Evolutionary conservation across 1,284 basidiomycete genomes (phyloP).

Genomic region (Moesziomyces parantarcticus): DNA sequence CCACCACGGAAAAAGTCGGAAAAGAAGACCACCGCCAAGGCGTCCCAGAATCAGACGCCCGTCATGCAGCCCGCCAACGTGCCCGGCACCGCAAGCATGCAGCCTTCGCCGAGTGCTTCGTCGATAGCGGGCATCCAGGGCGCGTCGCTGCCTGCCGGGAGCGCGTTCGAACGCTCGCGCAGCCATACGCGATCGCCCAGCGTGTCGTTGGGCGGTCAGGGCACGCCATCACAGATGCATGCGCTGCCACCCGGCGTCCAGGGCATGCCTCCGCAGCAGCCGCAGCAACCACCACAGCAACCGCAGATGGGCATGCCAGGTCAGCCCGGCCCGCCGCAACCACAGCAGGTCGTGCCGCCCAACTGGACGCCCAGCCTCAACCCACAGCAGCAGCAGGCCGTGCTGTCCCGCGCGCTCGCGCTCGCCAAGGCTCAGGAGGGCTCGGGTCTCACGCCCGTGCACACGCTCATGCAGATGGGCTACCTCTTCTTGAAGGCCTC

Average conservation of each 20-base stretch:
- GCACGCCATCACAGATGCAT: constrained; percentile 46
- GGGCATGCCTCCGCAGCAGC: constrained; percentile 22
- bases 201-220: constrained; percentile 39
- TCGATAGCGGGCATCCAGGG: constrained; percentile 43
- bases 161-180: constrained; percentile 47
- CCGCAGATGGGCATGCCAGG: constrained; percentile 34
- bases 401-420: constrained; percentile 54
- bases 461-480: constrained; percentile 61
- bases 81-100: constrained; percentile 28
- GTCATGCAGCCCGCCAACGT: constrained; percentile 38
- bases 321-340: constrained; percentile 18
- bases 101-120: constrained; percentile 42
- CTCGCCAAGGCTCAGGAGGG: constrained; percentile 54
- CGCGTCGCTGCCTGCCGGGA: constrained; percentile 27
- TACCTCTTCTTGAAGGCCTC: constrained; percentile 61
- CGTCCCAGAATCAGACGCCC: constrained; percentile 37
- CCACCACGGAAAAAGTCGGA: constrained; percentile 45
- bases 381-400: constrained; percentile 57
- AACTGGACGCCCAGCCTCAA: constrained; percentile 57
- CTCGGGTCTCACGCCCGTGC: constrained; percentile 48
- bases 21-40: constrained; percentile 39
- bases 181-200: constrained; percentile 55
- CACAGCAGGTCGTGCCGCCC: constrained; percentile 45
- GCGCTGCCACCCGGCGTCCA: constrained; percentile 30
- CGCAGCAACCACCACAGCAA: constrained; percentile 16